Percentiles rank a stretch among this genome's conserved stretches.
phyloP scores from a whole-genome alignment of 176 grass and related monocot species.

The Rhynchospora breviuscula region DNA sequence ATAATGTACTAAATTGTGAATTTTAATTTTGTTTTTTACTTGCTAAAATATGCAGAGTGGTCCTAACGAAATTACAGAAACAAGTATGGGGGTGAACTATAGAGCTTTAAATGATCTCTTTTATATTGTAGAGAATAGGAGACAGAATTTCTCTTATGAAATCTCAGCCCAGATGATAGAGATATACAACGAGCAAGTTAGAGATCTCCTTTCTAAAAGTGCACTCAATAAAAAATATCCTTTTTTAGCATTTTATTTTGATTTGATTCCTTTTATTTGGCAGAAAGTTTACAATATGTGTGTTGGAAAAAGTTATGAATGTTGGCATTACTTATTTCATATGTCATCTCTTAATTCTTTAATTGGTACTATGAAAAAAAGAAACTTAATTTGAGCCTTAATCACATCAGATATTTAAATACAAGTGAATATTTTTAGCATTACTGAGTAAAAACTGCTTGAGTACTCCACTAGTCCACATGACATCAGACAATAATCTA shows the following conservation, averaged over 20 bases:
- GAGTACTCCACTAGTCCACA: not conserved
- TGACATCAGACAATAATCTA: not conserved
- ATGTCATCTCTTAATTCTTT: not conserved
- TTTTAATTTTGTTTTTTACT: not conserved
- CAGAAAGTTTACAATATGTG: not conserved
- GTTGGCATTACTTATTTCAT: not conserved
- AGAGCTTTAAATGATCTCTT: conserved; percentile 94
- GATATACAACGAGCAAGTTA: conserved; percentile 97
- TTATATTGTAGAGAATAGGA: conserved; percentile 50
- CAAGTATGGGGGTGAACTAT: conserved; percentile 84
- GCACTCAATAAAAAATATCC: conserved; percentile 86
- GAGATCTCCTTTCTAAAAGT: conserved; percentile 84
- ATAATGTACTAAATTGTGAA: not conserved
- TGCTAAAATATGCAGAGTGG: conserved; percentile 55
- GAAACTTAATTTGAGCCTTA: not conserved
- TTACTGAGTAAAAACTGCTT: not conserved
- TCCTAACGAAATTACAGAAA: conserved; percentile 67
- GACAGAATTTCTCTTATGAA: conserved; percentile 67
- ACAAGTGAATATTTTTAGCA: not conserved
- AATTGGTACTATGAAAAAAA: not conserved
- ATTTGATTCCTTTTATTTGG: not conserved
- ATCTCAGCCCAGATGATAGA: conserved; percentile 97
- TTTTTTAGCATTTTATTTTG: conserved; percentile 31
- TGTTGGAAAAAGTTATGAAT: not conserved
- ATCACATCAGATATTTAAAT: not conserved